Percentiles rank a stretch among this genome's conserved stretches.
Evolutionary conservation across 305 asterid genomes (phyloP).

Genomic region (Solanum hybrid): DNA sequence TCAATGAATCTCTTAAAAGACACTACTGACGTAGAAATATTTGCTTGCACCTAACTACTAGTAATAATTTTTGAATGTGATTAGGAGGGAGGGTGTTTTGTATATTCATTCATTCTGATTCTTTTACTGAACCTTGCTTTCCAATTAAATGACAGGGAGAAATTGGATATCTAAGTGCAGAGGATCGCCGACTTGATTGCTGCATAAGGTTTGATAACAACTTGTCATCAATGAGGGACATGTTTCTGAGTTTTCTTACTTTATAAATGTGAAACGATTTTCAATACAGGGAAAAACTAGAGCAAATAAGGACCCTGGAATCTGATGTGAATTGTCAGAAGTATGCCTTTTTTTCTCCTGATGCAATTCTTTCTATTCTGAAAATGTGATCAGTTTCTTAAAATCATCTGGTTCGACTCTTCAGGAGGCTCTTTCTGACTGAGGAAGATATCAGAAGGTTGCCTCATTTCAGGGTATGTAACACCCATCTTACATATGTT

Average conservation of each 20-base stretch:
- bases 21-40: neutral
- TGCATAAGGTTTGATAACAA: slow-evolving; percentile 52
- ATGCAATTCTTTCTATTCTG: neutral
- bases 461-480: slow-evolving; percentile 54
- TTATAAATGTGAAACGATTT: slow-evolving; percentile 9
- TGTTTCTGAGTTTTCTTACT: neutral
- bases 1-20: neutral
- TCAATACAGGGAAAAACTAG: slow-evolving; percentile 56
- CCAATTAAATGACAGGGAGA: slow-evolving; percentile 47
- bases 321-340: slow-evolving; percentile 35
- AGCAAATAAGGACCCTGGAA: slow-evolving; percentile 35
- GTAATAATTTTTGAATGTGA: neutral
- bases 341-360: slow-evolving; percentile 33
- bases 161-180: slow-evolving; percentile 34
- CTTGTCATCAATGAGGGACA: slow-evolving; percentile 5
- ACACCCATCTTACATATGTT: slow-evolving; percentile 4
- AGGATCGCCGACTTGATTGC: slow-evolving; percentile 50
- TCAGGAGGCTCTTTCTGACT: slow-evolving; percentile 61
- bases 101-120: neutral
- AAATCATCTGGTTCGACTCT: slow-evolving; percentile 10
- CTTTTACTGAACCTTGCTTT: neutral
- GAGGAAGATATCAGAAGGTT: slow-evolving; percentile 62
- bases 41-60: neutral
- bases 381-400: neutral
- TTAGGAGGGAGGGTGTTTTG: neutral